Conservation (phyloP, 192 early-diverging fungal genomes). For the Coemansia brasiliensis region DNA sequence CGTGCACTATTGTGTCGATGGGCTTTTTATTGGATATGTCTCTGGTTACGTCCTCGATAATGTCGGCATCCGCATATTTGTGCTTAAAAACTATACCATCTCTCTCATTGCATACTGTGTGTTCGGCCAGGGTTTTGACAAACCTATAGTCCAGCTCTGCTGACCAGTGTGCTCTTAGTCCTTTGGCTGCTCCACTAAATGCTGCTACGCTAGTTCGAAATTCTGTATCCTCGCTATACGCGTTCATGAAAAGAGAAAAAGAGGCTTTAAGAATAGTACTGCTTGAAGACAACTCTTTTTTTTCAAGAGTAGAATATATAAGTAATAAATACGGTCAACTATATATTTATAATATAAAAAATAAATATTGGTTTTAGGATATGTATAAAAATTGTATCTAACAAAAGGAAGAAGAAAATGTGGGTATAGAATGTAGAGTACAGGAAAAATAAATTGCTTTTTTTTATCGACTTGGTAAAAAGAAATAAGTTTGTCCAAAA, state of each 20-base stretch:
- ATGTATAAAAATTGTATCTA: background rate
- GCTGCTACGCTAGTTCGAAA: no score
- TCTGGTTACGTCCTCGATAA: conserved; percentile 18
- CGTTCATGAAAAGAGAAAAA: no score
- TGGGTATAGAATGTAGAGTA: background rate
- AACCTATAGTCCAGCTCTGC: conserved; percentile 20
- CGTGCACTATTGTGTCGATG: conserved; percentile 3
- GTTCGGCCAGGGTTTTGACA: conserved; percentile 19
- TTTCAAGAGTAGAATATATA: no score
- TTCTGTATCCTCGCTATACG: no score
- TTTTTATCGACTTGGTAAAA: no score
- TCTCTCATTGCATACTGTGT: conserved; percentile 24
- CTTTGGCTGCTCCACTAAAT: background rate
- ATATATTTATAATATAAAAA: no score
- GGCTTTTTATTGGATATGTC: background rate
- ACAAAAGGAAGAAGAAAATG: background rate
- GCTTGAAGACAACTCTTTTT: no score
- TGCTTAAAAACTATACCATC: conserved; percentile 24
- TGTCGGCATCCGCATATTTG: conserved; percentile 19
- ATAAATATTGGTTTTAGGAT: no score
- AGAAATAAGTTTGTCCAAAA: no score
- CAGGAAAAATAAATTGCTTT: background rate
- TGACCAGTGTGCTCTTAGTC: conserved; percentile 15
- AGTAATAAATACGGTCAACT: no score
- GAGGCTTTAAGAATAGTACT: no score